Base-by-base conservation (phyloP, 768 basidiomycete genomes). In the Tulasnella sp. region DNA sequence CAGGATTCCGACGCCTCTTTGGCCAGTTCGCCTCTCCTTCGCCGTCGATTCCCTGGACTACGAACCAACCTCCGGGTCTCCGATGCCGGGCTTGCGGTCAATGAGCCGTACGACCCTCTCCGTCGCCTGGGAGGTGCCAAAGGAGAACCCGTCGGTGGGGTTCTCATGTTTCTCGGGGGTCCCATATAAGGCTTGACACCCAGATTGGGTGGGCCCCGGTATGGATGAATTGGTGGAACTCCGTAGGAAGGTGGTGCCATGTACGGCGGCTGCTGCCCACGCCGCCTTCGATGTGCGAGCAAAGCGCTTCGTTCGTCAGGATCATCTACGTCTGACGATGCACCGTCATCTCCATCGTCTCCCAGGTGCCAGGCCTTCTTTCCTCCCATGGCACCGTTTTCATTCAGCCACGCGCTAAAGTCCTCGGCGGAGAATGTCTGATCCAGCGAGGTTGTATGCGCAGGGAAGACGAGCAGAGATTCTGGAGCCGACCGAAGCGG, bases 401-500 rank as follows among this genome's bases (percentile, higher is more conserved):
- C 48, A 76, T 32, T 57, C 51, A 80, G 67, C 80, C 79, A 81
- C 76, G 77, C 79, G 80, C 80, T 81, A 79, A 82, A 80, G 40
- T 77, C 82, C 35, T 78, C 77, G 44, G 80, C 55, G 69, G 77
- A 79, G 77, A 77, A 37, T 73, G 79, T 76, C 74, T 75, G 74
- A 73, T 72, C 70, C n/a, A 82, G 48, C 23, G 79, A 26, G 44
- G 44, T 13, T 90, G 90, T 26, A 93, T 85, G 5, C 91, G 88
- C 6, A 87, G 73, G 88, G 86, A 77, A 90, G n/a, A 35, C 84
- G 26, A 75, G n/a, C 35, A 37, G 74, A 26, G 44, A 42, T 79
- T 86, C 87, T 37, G 89, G 81, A 76, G 84, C 83, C 81, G 83
- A 88, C 71, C 90, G 91, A 32, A 95, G 86, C 23, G 93, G 94